A percentile compares a stretch with the other conserved stretches of the same genome.
phyloP scores from a whole-genome alignment of 768 basidiomycete species.

The Tephrocybe sp. region DNA sequence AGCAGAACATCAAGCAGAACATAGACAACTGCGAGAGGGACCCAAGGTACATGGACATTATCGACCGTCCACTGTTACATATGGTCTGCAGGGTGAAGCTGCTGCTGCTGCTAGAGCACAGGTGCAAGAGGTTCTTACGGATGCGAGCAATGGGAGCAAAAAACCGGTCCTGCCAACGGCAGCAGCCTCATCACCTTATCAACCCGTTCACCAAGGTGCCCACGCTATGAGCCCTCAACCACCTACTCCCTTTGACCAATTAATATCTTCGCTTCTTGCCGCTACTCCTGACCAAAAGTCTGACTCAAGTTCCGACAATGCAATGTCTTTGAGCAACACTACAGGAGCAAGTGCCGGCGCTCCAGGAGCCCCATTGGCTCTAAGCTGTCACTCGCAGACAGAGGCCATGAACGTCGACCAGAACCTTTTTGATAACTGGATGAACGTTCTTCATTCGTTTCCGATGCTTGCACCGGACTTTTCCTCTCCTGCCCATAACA shows the following conservation, averaged over 20 bases:
- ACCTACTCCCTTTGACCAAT: conserved; percentile 35
- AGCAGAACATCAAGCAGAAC: not conserved
- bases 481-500: conserved; percentile 13
- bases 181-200: not conserved
- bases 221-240: conserved; percentile 14
- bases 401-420: conserved; percentile 36
- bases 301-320: not conserved
- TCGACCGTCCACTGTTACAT: conserved; percentile 30
- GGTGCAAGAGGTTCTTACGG: conserved; percentile 24
- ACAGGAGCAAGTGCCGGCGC: conserved; percentile 9
- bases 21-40: not conserved
- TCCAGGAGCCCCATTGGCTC: not conserved
- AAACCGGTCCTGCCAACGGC: not conserved
- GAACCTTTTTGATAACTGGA: conserved; percentile 47
- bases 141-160: conserved; percentile 21
- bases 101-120: conserved; percentile 10
- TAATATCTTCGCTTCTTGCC: conserved; percentile 39
- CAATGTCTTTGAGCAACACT: not conserved
- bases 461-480: conserved; percentile 34
- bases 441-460: conserved; percentile 49
- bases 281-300: conserved; percentile 20
- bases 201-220: conserved; percentile 1
- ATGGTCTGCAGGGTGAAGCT: conserved; percentile 25
- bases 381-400: not conserved
- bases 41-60: conserved; percentile 30